Percentiles rank a stretch among this genome's conserved stretches.
phyloP scores from a whole-genome alignment of 208 protist genomes.

The Blechomonas ayalai region DNA sequence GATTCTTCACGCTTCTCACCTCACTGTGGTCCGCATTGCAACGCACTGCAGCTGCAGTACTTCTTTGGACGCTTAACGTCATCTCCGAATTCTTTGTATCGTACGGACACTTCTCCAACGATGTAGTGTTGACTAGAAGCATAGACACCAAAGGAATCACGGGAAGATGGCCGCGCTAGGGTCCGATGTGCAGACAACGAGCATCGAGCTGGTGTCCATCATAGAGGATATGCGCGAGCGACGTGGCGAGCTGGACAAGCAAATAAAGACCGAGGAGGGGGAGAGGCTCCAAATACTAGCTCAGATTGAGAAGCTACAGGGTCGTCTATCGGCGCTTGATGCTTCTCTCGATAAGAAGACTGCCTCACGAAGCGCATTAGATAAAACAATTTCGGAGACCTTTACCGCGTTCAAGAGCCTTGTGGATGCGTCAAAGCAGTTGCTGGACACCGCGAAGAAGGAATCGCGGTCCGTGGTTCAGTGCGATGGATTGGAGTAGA shows the following conservation, averaged over 20 bases:
- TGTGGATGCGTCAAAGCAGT: constrained; percentile 73
- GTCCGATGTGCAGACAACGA: constrained; percentile 75
- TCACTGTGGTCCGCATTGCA: no score
- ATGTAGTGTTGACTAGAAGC: background rate
- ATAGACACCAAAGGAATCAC: no score
- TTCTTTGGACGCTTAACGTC: background rate
- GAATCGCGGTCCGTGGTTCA: constrained; percentile 55
- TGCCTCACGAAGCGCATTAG: constrained; percentile 44
- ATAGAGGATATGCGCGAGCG: constrained; percentile 89
- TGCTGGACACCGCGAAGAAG: constrained; percentile 62
- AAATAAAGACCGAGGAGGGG: constrained; percentile 72
- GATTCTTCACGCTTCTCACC: no score
- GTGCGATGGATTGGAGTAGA: no score
- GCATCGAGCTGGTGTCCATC: constrained; percentile 77
- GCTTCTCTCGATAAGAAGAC: constrained; percentile 50
- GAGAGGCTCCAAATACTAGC: constrained; percentile 36
- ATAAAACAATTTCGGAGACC: constrained; percentile 76
- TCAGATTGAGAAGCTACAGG: constrained; percentile 50
- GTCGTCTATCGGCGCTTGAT: constrained; percentile 31
- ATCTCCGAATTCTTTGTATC: background rate
- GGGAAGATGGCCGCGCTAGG: constrained; percentile 66
- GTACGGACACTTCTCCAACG: background rate
- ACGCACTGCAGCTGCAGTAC: no score
- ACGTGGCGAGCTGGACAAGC: constrained; percentile 43
- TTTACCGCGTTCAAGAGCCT: constrained; percentile 81